These are phyloP conservation scores for Persicaria maculosa DNA, from an alignment of 148 eudicot genomes.

Conservation along the genomic window DNA sequence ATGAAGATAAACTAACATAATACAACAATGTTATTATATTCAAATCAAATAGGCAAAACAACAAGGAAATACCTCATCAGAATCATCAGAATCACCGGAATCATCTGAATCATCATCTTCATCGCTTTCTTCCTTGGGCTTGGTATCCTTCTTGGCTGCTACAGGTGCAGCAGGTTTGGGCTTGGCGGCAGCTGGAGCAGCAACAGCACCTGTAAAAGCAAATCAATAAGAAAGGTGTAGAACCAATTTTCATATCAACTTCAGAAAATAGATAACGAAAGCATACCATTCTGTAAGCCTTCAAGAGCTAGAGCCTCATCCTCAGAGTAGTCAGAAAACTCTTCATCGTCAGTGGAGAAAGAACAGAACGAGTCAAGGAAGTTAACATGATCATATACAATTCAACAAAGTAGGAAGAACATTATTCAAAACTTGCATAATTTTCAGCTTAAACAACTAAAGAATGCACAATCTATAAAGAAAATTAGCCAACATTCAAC, in stretches of 20 bases:
- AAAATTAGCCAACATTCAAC: no score
- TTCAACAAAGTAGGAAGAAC: not conserved
- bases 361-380: not conserved
- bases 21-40: no score
- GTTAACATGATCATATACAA: not conserved
- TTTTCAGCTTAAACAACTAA: not conserved
- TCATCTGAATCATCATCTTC: conserved; percentile 23
- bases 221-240: not conserved
- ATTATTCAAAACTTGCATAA: not conserved
- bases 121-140: conserved; percentile 26
- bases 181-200: conserved; percentile 22
- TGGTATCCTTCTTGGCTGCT: conserved; percentile 22
- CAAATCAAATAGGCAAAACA: no score
- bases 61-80: not conserved
- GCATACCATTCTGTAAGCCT: not conserved
- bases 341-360: not conserved
- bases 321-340: not conserved
- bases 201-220: not conserved
- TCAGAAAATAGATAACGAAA: not conserved
- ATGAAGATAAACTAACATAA: no score
- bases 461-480: not conserved
- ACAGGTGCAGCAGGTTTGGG: conserved; percentile 19
- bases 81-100: conserved; percentile 27
- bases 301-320: not conserved
- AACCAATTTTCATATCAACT: not conserved